Base-by-base conservation (phyloP, 2,329 filamentous ascomycete genomes). In the Ceratocystis smalleyi region DNA sequence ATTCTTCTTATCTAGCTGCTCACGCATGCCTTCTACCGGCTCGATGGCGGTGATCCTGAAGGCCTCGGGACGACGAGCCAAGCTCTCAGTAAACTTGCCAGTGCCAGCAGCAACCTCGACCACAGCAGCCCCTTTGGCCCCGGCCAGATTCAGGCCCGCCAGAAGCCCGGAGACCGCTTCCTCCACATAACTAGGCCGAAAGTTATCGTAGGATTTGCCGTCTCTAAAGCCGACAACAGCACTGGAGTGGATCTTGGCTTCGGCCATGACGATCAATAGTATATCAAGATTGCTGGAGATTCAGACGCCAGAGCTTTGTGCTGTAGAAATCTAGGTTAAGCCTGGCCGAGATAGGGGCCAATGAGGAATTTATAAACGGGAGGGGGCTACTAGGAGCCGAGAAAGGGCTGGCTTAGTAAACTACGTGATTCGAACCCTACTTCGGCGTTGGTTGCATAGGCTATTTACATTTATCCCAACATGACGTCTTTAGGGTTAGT, bases 101-200 rank as follows among this genome's bases (percentile, higher is more conserved):
- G 85, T 88, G 0, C 86, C 85, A 2, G 84, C 83, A 1, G 80
- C 86, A 19, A 89, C 75, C 71, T 89, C 86, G 27, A 88, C 71
- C 49, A 88, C 73, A 55, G 73, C 77, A 15, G 79, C 79, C 57
- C 75, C 74, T 5, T 73, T 62, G 19, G 76, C 70, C 30, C 75
- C 77, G 32, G 76, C 73, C 7, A 89, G 72, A 5, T 76, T 73
- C n/a, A 87, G 74, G 60, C 78, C 75, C 17, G 71, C 69, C 2
- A 91, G 78, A 19, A 91, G 79, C 43, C 74, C 73, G 22, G 81
- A 75, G 15, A 88, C 80, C 3, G 83, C 81, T 64, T 78, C 77
- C 0, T 77, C 68, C 1, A 82, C 79, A 72, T 89, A 90, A 0
- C 83, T 82, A 1, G 88, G 87, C 15, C 87, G 81, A 71, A 89